phyloP scores from a whole-genome alignment of 2,329 filamentous ascomycete species.

The Phialocephala subalpina region DNA sequence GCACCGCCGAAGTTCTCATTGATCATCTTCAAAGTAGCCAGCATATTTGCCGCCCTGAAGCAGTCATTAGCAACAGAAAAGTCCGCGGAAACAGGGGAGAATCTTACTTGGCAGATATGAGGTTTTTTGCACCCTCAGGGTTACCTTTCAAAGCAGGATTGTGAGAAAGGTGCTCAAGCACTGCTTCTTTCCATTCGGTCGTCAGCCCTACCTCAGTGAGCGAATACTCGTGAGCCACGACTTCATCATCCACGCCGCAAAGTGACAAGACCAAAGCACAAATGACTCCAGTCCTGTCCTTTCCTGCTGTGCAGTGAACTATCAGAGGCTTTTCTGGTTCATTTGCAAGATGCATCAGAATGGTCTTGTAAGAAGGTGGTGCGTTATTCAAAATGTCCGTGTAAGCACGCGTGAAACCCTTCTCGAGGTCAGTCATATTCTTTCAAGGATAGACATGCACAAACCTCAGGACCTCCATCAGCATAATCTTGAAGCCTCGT shows the following conservation, averaged over 20 bases:
- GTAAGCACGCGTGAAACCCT: constrained; percentile 72
- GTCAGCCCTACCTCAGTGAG: constrained; percentile 69
- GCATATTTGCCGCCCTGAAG: constrained; percentile 57
- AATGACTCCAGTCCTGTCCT: constrained; percentile 78
- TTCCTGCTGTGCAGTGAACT: constrained; percentile 79
- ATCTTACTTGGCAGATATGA: constrained; percentile 49
- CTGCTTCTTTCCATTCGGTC: constrained; percentile 55
- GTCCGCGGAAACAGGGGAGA: constrained; percentile 8
- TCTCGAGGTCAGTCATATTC: constrained; percentile 27
- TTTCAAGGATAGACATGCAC: constrained; percentile 20
- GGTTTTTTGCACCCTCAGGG: constrained; percentile 50
- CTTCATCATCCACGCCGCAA: constrained; percentile 65
- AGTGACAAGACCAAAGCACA: constrained; percentile 71
- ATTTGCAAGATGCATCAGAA: constrained; percentile 50
- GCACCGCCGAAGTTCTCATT: constrained; percentile 67
- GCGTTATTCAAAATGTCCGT: constrained; percentile 64
- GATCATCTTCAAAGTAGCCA: constrained; percentile 60
- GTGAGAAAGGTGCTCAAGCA: constrained; percentile 59
- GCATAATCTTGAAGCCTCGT: constrained; percentile 68
- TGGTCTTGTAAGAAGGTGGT: constrained; percentile 61
- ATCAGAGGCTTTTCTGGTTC: constrained; percentile 59
- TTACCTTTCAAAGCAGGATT: constrained; percentile 55
- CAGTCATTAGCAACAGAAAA: neutral
- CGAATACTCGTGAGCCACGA: constrained; percentile 73
- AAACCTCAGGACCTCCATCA: constrained; percentile 54